phyloP scores from a whole-genome alignment of 106 monocot species.

The Agapanthus africanus region DNA sequence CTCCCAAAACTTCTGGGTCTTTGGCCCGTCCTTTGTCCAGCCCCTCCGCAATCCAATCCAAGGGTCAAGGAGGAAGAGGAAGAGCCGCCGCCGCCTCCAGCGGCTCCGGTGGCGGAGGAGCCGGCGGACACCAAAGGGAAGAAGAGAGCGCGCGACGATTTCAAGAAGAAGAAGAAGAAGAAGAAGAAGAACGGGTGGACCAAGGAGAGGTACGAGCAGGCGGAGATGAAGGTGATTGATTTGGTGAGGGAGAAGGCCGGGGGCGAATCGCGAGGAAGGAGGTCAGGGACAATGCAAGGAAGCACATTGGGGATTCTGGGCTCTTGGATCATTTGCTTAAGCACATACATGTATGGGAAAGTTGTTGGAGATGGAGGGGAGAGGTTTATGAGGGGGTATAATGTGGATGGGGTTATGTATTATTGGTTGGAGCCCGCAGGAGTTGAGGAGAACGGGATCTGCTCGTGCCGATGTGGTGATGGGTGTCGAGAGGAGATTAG shows the following conservation, averaged over 20 bases:
- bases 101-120: neutral
- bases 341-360: conserved; percentile 93
- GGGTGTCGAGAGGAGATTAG: neutral
- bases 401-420: conserved; percentile 83
- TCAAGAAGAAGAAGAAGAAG: neutral
- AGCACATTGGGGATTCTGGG: conserved; percentile 91
- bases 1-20: conserved; percentile 6
- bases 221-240: conserved; percentile 72
- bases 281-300: conserved; percentile 75
- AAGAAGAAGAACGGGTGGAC: conserved; percentile 38
- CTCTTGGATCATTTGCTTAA: conserved; percentile 91
- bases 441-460: conserved; percentile 25
- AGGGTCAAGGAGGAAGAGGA: neutral
- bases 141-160: neutral
- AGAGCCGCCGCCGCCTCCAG: neutral
- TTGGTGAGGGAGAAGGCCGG: conserved; percentile 64
- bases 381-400: conserved; percentile 72
- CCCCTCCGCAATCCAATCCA: neutral
- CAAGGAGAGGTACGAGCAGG: conserved; percentile 47
- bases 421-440: conserved; percentile 90
- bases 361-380: conserved; percentile 47
- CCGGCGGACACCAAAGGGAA: neutral
- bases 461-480: conserved; percentile 7
- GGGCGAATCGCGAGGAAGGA: conserved; percentile 45
- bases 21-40: conserved; percentile 8